phyloP scores from a whole-genome alignment of 176 grass and related monocot species.

The Aegilops speltoides region DNA sequence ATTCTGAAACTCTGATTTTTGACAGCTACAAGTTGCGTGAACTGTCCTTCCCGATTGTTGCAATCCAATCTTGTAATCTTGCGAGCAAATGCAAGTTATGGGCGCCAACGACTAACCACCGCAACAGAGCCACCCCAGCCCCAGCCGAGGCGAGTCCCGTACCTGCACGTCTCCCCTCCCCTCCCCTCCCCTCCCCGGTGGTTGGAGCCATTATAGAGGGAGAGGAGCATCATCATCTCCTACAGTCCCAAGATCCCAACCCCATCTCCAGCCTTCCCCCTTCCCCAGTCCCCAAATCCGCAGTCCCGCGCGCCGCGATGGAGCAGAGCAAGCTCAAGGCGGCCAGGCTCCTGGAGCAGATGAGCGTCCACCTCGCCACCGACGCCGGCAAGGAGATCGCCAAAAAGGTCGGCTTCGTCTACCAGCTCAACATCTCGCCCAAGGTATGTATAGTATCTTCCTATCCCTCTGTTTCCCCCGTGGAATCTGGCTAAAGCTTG shows the following conservation, averaged over 20 bases:
- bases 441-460: conserved; percentile 30
- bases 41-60: background rate
- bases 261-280: background rate
- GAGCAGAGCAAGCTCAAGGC: conserved; percentile 68
- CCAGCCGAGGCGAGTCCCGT: background rate
- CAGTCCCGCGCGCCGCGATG: conserved; percentile 26
- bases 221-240: background rate
- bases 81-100: conserved; percentile 8
- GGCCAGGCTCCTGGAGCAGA: conserved; percentile 64
- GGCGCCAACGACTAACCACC: conserved; percentile 14
- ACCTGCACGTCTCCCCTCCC: background rate
- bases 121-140: background rate
- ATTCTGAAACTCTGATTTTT: background rate
- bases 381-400: conserved; percentile 62
- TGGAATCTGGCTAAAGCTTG: background rate
- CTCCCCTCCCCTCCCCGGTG: background rate
- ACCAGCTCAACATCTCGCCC: conserved; percentile 86
- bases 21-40: background rate
- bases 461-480: background rate
- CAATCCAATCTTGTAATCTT: background rate
- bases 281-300: background rate
- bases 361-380: conserved; percentile 69
- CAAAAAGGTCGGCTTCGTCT: conserved; percentile 78
- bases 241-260: background rate
- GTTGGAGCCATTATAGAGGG: conserved; percentile 17